These are phyloP conservation scores for Aspergillus pseudoglaucus DNA, from an alignment of 2,329 filamentous ascomycete genomes.

Conservation along the genomic window DNA sequence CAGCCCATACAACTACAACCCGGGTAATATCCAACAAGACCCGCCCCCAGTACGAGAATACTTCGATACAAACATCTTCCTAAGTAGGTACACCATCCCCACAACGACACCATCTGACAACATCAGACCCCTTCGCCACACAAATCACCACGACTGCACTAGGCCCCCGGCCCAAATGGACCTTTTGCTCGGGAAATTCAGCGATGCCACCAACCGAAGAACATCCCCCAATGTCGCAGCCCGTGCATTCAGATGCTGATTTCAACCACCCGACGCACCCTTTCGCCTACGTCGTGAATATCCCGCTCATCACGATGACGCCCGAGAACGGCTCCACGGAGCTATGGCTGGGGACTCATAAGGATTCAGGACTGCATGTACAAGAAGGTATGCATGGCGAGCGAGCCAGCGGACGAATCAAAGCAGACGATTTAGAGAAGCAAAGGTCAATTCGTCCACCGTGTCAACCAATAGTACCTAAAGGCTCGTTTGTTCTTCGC, in stretches of 20 bases:
- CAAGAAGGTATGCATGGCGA: conserved; percentile 49
- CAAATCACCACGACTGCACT: conserved; percentile 41
- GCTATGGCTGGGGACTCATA: conserved; percentile 55
- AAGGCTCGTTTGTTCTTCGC: conserved; percentile 52
- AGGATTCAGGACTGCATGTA: conserved; percentile 22
- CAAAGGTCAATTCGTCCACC: conserved; percentile 37
- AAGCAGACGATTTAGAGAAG: conserved; percentile 26
- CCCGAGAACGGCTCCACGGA: conserved; percentile 52
- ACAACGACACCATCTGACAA: not conserved
- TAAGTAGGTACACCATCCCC: conserved; percentile 37
- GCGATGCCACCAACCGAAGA: conserved; percentile 44
- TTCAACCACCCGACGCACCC: conserved; percentile 50
- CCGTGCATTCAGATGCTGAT: conserved; percentile 55
- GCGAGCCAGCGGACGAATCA: conserved; percentile 48
- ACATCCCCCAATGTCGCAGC: conserved; percentile 28
- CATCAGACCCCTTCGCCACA: conserved; percentile 45
- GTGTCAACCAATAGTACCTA: conserved; percentile 46
- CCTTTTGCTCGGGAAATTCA: conserved; percentile 50
- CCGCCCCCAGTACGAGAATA: conserved; percentile 45
- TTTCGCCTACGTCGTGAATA: conserved; percentile 52
- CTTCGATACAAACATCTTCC: conserved; percentile 47
- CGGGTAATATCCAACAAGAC: conserved; percentile 54
- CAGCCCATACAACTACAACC: conserved; percentile 58
- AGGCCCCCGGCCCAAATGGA: conserved; percentile 50
- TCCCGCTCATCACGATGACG: conserved; percentile 47